phyloP scores from a whole-genome alignment of 2,329 filamentous ascomycete species.

The Fusarium kyushuense region DNA sequence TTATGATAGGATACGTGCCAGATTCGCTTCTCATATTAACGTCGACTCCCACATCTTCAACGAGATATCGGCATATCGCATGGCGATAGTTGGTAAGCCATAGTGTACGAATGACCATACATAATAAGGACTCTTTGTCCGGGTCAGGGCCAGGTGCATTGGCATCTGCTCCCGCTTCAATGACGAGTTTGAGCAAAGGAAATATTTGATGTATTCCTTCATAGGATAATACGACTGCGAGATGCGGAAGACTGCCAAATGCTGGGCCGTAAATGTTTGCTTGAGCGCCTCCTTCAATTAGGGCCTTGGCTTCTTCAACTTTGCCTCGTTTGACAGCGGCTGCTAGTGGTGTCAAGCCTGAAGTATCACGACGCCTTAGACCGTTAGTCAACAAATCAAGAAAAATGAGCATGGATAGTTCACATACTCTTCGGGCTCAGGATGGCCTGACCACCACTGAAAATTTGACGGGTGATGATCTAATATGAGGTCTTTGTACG shows the following conservation, averaged over 20 bases:
- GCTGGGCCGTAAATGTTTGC: background rate
- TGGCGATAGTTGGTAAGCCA: background rate
- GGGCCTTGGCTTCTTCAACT: background rate
- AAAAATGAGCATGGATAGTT: background rate
- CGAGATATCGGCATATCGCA: background rate
- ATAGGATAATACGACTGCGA: background rate
- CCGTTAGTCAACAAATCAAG: background rate
- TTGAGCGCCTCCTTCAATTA: background rate
- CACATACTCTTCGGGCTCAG: background rate
- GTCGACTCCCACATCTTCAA: background rate
- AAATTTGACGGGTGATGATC: background rate
- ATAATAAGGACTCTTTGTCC: background rate
- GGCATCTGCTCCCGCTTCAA: background rate
- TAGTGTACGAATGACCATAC: background rate
- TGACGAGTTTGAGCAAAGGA: background rate
- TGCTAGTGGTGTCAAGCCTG: background rate
- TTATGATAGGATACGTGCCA: background rate
- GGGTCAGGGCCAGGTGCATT: background rate
- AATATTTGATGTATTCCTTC: background rate
- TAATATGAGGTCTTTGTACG: background rate
- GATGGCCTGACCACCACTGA: background rate
- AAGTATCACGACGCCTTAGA: background rate
- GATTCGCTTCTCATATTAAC: background rate
- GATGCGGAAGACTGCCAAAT: background rate
- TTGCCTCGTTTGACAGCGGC: background rate